Evolutionary conservation across 1,284 basidiomycete genomes (phyloP), one percentile per base, ranked within the genome.

Genomic region (Sparassis latifolia): DNA sequence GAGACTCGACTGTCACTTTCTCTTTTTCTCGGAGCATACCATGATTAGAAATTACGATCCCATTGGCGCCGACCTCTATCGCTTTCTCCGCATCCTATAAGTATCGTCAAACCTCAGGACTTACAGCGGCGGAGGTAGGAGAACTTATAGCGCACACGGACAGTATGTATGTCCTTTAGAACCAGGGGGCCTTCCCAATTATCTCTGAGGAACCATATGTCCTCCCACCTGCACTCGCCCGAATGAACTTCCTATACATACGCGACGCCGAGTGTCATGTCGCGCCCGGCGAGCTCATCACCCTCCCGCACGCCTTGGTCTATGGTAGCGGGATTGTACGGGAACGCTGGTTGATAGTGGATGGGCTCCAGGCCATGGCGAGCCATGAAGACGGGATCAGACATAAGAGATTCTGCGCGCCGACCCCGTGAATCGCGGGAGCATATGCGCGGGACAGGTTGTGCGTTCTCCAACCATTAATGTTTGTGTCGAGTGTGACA

Each of bases 31-130:
- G 20, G 20, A 47, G 20, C 56, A 33, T 29, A 82, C 85, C 90
- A 59, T 93, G 90, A 61, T 92, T 92, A 4, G 84, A 87, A 6
- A 92, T 84, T 31, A 92, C 67, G 53, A 93, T 86, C 2, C 84
- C 89, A 55, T 92, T 80, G 7, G 82, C 74, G 1, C 80, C 81
- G n/a, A 74, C 61, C 27, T 84, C 79, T 6, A 89, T 60, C 0
- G 85, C 85, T 54, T 75, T 77, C 57, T 83, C 78, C 2, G 88
- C 87, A 59, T 91, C 88, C 72, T 87, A 54, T 37, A 6, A 37
- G 7, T 37, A 37, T 6, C 35, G 35, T 12, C 12, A 7, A 37
- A 12, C n/a, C n/a, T n/a, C 35, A 37, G 35, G 12, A 6, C 12
- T 37, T 12, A 12, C 35, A 37, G 35, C 35, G 35, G 28, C 51